These are phyloP conservation scores for Suillus tomentosus DNA, from an alignment of 768 basidiomycete genomes.

Conservation along the genomic window DNA sequence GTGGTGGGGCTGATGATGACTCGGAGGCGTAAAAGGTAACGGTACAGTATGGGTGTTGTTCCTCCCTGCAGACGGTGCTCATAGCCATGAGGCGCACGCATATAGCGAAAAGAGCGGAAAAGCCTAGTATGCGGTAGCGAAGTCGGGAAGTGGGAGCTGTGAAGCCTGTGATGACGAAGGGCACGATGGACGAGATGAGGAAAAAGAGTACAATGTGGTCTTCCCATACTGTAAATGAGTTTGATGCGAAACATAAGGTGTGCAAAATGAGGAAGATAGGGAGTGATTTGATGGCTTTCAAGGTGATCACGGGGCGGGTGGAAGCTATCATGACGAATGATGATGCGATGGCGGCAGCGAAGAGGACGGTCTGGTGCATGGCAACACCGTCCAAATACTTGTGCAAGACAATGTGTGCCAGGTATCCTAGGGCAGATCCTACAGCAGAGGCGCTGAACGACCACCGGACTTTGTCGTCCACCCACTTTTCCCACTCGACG, in stretches of 20 bases:
- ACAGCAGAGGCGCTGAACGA: constrained; percentile 36
- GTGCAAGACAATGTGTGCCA: constrained; percentile 35
- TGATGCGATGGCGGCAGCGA: constrained; percentile 49
- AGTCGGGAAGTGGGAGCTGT: constrained; percentile 69
- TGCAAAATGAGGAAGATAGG: constrained; percentile 67
- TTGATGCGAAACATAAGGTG: constrained; percentile 78
- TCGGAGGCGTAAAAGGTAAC: constrained; percentile 88
- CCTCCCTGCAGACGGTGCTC: constrained; percentile 92
- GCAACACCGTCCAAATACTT: constrained; percentile 48
- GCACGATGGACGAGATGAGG: constrained; percentile 62
- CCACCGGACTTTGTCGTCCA: constrained; percentile 32
- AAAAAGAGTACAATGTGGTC: constrained; percentile 81
- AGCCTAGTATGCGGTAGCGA: constrained; percentile 73
- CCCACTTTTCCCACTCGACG: constrained; percentile 46
- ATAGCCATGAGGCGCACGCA: constrained; percentile 75
- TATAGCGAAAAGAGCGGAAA: constrained; percentile 63
- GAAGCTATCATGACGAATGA: constrained; percentile 46
- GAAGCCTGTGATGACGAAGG: constrained; percentile 61
- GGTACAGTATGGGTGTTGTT: constrained; percentile 87
- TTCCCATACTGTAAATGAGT: constrained; percentile 99
- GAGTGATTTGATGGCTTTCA: constrained; percentile 24
- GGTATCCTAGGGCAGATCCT: constrained; percentile 41
- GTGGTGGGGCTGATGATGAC: constrained; percentile 65
- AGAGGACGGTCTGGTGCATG: constrained; percentile 51
- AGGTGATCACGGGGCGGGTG: constrained; percentile 37